phyloP scores from a whole-genome alignment of 305 asterid genomes.

The Rubia occidens region DNA sequence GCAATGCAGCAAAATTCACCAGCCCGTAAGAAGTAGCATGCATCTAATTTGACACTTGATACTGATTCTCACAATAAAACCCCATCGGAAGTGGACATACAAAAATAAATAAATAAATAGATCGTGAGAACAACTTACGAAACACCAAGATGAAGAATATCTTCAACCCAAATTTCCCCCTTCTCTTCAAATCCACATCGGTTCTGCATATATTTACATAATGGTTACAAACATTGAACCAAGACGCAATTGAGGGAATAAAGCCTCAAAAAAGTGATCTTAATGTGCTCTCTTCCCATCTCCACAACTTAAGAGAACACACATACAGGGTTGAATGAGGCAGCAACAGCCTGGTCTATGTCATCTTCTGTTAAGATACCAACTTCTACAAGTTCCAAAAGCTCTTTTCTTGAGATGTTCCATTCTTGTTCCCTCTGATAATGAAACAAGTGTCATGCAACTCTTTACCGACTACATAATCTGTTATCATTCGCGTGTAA shows the following conservation, averaged over 20 bases:
- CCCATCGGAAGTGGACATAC: neutral
- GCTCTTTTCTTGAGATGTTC: conserved; percentile 91
- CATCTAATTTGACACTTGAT: neutral
- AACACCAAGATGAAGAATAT: conserved; percentile 87
- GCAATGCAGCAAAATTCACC: neutral
- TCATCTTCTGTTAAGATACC: conserved; percentile 77
- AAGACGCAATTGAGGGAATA: neutral
- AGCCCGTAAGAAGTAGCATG: neutral
- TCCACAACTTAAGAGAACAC: neutral
- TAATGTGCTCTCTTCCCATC: neutral
- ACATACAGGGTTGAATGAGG: conserved; percentile 79
- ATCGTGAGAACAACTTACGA: conserved; percentile 45
- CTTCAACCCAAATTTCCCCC: conserved; percentile 90
- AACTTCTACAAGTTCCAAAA: conserved; percentile 79
- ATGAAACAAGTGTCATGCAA: conserved; percentile 10
- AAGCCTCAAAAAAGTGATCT: neutral
- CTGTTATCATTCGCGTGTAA: neutral
- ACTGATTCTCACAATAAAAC: neutral
- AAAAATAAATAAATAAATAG: neutral
- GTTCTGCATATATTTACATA: conserved; percentile 51
- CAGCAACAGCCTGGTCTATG: conserved; percentile 44
- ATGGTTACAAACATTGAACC: conserved; percentile 4
- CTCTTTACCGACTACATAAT: neutral
- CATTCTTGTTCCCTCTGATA: conserved; percentile 94
- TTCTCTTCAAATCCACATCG: conserved; percentile 96